Percentiles rank a stretch among this genome's conserved stretches.
Conservation (phyloP, 1,284 basidiomycete species). For the Moniliella sp. region DNA sequence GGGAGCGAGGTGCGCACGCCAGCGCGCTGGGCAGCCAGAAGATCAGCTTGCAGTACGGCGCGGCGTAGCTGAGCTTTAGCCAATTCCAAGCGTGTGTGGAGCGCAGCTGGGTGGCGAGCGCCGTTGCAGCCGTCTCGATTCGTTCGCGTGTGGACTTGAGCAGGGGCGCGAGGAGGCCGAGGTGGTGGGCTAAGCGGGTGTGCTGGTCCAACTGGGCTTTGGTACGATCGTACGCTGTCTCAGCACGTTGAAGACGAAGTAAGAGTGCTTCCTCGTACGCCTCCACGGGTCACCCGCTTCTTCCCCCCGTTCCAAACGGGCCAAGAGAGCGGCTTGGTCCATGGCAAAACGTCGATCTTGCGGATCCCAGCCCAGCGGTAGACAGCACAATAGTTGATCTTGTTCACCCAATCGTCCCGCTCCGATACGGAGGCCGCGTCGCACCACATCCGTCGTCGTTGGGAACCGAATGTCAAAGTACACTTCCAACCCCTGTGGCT, state of each 20-base stretch:
- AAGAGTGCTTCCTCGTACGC: too few relatives aligned
- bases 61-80: constrained; percentile 10
- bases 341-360: constrained; percentile 33
- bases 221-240: background rate
- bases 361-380: constrained; percentile 74
- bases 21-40: too few relatives aligned
- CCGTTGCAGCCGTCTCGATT: constrained; percentile 18
- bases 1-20: too few relatives aligned
- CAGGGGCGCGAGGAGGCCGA: constrained; percentile 22
- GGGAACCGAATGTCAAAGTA: too few relatives aligned
- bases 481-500: too few relatives aligned
- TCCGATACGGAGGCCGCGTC: constrained; percentile 53
- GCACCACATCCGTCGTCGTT: too few relatives aligned
- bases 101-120: constrained; percentile 10
- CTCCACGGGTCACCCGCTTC: constrained; percentile 3
- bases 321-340: background rate
- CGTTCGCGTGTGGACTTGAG: constrained; percentile 19
- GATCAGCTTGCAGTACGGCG: too few relatives aligned
- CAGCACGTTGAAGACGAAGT: too few relatives aligned
- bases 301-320: background rate
- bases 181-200: constrained; percentile 18
- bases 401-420: constrained; percentile 72
- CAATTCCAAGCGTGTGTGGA: constrained; percentile 12
- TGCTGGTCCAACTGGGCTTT: constrained; percentile 8
- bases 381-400: constrained; percentile 78